A percentile compares a stretch with the other conserved stretches of the same genome.
Conservation (phyloP, 108 stramenopile species). For the Cyclotella sp. region DNA sequence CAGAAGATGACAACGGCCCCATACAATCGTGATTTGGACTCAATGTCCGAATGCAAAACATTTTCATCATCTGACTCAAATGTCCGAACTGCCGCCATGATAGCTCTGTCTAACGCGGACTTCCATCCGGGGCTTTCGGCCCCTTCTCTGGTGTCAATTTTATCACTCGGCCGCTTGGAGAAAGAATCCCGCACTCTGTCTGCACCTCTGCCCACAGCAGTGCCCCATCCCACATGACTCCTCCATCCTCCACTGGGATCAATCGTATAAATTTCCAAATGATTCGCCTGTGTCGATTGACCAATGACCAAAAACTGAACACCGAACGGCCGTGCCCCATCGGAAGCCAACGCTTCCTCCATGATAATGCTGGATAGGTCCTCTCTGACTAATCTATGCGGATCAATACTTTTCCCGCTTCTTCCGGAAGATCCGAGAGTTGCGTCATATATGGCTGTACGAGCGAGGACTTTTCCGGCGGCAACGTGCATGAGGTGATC, state of each 20-base stretch:
- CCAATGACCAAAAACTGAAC: slow-evolving; percentile 53
- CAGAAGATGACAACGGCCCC: slow-evolving; percentile 41
- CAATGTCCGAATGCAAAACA: neutral
- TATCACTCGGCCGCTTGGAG: neutral
- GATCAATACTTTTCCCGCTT: slow-evolving; percentile 43
- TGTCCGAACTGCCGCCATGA: slow-evolving; percentile 39
- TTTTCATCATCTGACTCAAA: slow-evolving; percentile 33
- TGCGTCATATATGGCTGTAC: slow-evolving; percentile 35
- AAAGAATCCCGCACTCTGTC: slow-evolving; percentile 33
- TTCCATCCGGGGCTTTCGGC: slow-evolving; percentile 36
- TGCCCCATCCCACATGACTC: slow-evolving; percentile 28
- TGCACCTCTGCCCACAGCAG: slow-evolving; percentile 50
- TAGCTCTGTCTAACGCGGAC: slow-evolving; percentile 51
- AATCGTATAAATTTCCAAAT: slow-evolving; percentile 52
- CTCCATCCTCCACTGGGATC: slow-evolving; percentile 58
- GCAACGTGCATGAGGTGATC: slow-evolving; percentile 41
- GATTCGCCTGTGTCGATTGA: slow-evolving; percentile 18
- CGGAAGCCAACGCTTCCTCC: slow-evolving; percentile 39
- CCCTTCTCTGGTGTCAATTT: neutral
- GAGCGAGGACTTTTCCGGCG: slow-evolving; percentile 45
- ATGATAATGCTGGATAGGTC: slow-evolving; percentile 46
- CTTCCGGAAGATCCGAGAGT: neutral
- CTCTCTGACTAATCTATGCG: slow-evolving; percentile 50
- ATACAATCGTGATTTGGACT: slow-evolving; percentile 6
- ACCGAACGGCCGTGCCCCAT: slow-evolving; percentile 45